Evolutionary conservation across 495 filamentous ascomycete species (phyloP), one percentile per base, ranked within the genome.

Genomic region (Hypoxylon lienhwacheense): DNA sequence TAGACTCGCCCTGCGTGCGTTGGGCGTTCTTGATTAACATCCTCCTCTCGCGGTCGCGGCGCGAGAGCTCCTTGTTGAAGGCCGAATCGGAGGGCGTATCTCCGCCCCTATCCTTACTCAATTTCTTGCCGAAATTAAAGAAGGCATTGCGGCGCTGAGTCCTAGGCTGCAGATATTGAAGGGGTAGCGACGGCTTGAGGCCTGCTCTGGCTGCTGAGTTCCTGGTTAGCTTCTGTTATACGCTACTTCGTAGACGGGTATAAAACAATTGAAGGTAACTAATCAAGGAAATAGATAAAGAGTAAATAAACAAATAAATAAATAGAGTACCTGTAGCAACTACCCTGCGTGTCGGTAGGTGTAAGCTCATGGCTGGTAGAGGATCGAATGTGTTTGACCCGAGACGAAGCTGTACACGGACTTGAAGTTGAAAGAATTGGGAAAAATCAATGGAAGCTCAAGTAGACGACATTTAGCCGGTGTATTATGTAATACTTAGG

Each of bases 1-100:
- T 86, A 62, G 82, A 84, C 36, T 73, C 35, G 8, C 65, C 68
- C 36, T 66, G 58, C 25, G 69, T 58, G n/a, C 63, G 63, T 28
- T 53, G 43, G 8, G 40, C 19, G 41, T 72, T 45, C 64, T 65
- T 48, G 33, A 66, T 32, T 42, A 51, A 11, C 5, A 76, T 59
- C 33, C 68, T 65, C 47, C 63, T 59, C 50, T 69, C 60, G 8
- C 72, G 66, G 34, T 66, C 42, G 31, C 24, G 33, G 33, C 47
- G 55, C 10, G 47, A 31, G 11, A 60, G 12, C 33, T 58, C 59
- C 47, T 53, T 41, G 35, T 34, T 25, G 2, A 60, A 32, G 4
- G 47, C 36, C 1, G 47, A 19, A 4, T 47, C 31, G 8, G 28
- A 19, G 12, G 29, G 41, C 12, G 36, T 28, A 3, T 53, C 57